Evolutionary conservation across 129 eudicot species (phyloP), one percentile per base, ranked within the genome.

Genomic region (Pseudognaphalium luteoalbum): DNA sequence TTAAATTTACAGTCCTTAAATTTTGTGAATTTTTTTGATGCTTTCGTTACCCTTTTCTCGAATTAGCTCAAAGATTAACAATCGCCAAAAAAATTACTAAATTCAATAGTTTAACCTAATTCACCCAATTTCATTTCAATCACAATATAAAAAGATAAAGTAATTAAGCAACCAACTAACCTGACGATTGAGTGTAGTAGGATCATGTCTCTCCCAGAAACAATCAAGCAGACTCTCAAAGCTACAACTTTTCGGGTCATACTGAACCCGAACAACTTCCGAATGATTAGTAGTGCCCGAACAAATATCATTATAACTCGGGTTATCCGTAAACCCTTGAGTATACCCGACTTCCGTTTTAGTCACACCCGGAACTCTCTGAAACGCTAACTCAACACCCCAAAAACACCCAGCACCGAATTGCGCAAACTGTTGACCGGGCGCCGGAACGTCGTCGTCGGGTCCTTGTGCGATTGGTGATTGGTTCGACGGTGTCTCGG

Each of bases 331-430:
- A 66, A 75, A 72, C 1, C 98, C 98, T 62, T 89, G 98, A 0
- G 82, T 54, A 77, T 92, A 92, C 7, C 98, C 98, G 0, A 88
- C 98, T 62, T 92, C 98, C 1, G 98, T 92, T 64, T 81, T 92
- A 47, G 86, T 81, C 32, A 92, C 96, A 76, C 98, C 98, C 0
- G 89, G 87, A 51, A 92, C 94, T 62, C 98, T 81, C 88, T 92
- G 98, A 37, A 82, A 92, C 64, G 94, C 96, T 29, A 92, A 61
- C 60, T 92, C 98, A 12, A 88, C 94, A 0, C 98, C 98, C 96
- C 96, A 92, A 63, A 92, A 90, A 29, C 98, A 92, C 4, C 96
- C 98, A 8, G 94, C 96, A 6, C 98, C 98, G 76, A 92, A 92
- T 74, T 90, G 92, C 1, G 90, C 94, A 77, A 92, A 88, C 62